These are phyloP conservation scores for Boletus tomentosulus DNA, from an alignment of 768 basidiomycete genomes.

Conservation along the genomic window DNA sequence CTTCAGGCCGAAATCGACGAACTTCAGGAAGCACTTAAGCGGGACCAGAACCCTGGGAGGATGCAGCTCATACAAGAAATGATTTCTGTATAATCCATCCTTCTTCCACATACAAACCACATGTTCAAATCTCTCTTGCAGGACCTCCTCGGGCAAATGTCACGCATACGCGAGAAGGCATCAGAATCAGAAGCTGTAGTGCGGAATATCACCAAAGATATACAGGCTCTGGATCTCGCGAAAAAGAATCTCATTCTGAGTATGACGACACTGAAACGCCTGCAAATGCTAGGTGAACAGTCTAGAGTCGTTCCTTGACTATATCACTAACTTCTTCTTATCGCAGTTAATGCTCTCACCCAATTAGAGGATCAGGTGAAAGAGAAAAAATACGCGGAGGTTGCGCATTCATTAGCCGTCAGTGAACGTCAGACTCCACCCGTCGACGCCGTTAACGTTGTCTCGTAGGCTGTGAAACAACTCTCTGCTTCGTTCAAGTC, in stretches of 20 bases:
- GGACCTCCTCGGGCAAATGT: conserved; percentile 95
- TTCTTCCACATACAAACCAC: background rate
- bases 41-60: conserved; percentile 79
- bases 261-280: conserved; percentile 84
- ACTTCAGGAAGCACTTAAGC: conserved; percentile 62
- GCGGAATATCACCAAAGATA: conserved; percentile 92
- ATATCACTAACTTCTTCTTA: background rate
- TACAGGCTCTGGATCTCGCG: conserved; percentile 88
- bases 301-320: background rate
- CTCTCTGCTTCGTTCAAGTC: conserved; percentile 77
- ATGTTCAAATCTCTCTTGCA: conserved; percentile 29
- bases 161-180: conserved; percentile 92
- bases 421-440: conserved; percentile 30
- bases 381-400: conserved; percentile 77
- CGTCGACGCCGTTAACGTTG: background rate
- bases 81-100: conserved; percentile 67
- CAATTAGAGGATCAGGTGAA: conserved; percentile 77
- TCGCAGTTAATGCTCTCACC: conserved; percentile 71
- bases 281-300: conserved; percentile 88
- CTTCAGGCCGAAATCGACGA: conserved; percentile 68
- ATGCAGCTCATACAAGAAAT: conserved; percentile 94
- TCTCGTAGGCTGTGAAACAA: conserved; percentile 76
- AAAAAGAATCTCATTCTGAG: conserved; percentile 89
- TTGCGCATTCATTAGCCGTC: conserved; percentile 77
- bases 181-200: conserved; percentile 97